These are phyloP conservation scores for Codiaeum variegatum DNA, from an alignment of 441 rosid genomes.

Conservation along the genomic window DNA sequence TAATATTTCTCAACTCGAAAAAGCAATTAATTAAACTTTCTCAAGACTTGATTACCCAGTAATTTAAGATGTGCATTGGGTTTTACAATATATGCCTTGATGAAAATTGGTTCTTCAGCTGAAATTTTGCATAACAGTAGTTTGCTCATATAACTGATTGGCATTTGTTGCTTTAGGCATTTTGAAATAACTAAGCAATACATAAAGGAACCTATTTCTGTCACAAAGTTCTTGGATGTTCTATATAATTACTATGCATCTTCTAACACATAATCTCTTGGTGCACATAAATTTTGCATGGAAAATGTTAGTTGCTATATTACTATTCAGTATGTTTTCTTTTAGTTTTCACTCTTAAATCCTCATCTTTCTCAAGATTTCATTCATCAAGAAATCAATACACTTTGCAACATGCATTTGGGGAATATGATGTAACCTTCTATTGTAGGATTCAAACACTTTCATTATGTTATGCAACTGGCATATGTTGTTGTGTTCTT, in stretches of 20 bases:
- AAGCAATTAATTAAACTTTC: constrained; percentile 73
- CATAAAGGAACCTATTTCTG: constrained; percentile 54
- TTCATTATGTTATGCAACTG: neutral
- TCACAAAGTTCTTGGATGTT: constrained; percentile 50
- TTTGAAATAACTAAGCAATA: constrained; percentile 57
- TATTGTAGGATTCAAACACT: neutral
- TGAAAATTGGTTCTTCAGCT: constrained; percentile 1
- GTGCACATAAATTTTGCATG: constrained; percentile 11
- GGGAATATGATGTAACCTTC: neutral
- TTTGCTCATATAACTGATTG: constrained; percentile 14
- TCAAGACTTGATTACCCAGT: constrained; percentile 66
- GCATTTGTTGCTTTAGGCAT: constrained; percentile 49
- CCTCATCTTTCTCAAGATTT: neutral
- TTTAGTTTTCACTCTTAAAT: neutral
- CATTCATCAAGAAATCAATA: neutral
- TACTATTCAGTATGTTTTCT: neutral
- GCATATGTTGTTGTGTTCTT: neutral
- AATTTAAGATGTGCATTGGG: constrained; percentile 1
- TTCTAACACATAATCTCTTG: constrained; percentile 20
- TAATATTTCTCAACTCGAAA: constrained; percentile 91
- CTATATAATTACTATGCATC: constrained; percentile 55
- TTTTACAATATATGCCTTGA: neutral
- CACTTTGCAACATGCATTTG: neutral
- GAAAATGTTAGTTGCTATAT: neutral
- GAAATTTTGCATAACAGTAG: neutral